Conservation (phyloP, 768 basidiomycete species). For the Amanita pseudoporphyria region DNA sequence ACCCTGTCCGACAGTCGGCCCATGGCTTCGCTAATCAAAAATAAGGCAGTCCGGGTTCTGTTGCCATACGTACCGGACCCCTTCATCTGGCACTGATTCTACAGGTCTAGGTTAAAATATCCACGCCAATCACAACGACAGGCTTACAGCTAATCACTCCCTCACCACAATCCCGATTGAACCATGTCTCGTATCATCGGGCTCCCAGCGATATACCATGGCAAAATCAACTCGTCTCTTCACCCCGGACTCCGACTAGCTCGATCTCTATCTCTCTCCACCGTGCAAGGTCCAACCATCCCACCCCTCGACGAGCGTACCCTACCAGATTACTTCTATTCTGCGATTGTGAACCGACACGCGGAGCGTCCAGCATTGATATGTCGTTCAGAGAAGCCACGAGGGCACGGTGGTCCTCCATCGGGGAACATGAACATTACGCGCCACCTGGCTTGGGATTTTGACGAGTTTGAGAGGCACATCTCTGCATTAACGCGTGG, state of each 20-base stretch:
- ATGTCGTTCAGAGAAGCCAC: conserved; percentile 47
- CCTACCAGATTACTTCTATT: conserved; percentile 50
- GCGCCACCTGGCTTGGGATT: conserved; percentile 64
- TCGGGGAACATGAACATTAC: conserved; percentile 38
- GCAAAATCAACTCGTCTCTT: too few species aligned
- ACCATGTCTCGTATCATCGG: too few species aligned
- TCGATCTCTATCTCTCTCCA: conserved; percentile 32
- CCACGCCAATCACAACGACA: too few species aligned
- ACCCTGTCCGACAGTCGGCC: too few species aligned
- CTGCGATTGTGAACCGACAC: conserved; percentile 42
- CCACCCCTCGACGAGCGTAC: conserved; percentile 50
- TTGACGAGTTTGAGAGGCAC: conserved; percentile 56
- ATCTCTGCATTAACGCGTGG: conserved; percentile 64
- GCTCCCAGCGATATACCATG: background rate
- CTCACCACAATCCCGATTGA: too few species aligned
- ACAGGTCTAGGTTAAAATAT: too few species aligned
- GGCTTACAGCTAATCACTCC: too few species aligned
- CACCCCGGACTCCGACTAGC: background rate
- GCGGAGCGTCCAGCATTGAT: conserved; percentile 51
- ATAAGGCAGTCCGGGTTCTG: too few species aligned
- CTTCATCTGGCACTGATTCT: too few species aligned
- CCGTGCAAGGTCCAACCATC: conserved; percentile 44
- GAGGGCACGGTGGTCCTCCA: conserved; percentile 51
- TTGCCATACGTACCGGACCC: too few species aligned
- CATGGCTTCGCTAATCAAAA: too few species aligned